phyloP scores from a whole-genome alignment of 169 alveolate genomes.

The Eimeria necatrix region DNA sequence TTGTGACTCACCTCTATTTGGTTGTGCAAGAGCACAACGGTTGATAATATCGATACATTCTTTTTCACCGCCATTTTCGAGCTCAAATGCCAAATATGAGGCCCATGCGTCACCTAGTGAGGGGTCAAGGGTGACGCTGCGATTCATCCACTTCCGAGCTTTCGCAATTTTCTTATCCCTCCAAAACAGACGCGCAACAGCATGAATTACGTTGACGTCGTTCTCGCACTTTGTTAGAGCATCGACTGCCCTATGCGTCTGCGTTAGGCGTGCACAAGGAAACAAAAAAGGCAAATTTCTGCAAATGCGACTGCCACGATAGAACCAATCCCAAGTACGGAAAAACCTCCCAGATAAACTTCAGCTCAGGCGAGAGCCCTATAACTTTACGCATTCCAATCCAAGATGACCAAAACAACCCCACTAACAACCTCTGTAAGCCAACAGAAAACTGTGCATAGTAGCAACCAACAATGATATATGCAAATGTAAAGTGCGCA shows the following conservation, averaged over 20 bases:
- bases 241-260: conserved; percentile 93
- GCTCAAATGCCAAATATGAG: conserved; percentile 94
- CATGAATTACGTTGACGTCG: conserved; percentile 95
- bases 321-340: no score
- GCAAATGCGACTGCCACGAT: not conserved
- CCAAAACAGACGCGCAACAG: conserved; percentile 96
- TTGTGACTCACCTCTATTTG: conserved; percentile 85
- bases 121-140: conserved; percentile 94
- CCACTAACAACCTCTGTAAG: not conserved
- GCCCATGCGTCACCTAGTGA: conserved; percentile 98
- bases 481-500: not conserved
- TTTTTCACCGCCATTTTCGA: conserved; percentile 87
- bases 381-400: no score
- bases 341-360: no score
- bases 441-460: not conserved
- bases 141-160: conserved; percentile 97
- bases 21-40: conserved; percentile 90
- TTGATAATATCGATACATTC: conserved; percentile 88
- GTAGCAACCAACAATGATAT: not conserved
- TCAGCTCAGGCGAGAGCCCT: no score
- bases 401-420: not conserved
- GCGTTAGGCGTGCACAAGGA: conserved; percentile 16
- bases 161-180: conserved; percentile 93
- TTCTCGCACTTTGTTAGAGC: conserved; percentile 97
- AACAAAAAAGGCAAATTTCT: not conserved